Evolutionary conservation across 805 yeast species (phyloP), one percentile per base, ranked within the genome.

Genomic region (Pichia gijzeniarum): DNA sequence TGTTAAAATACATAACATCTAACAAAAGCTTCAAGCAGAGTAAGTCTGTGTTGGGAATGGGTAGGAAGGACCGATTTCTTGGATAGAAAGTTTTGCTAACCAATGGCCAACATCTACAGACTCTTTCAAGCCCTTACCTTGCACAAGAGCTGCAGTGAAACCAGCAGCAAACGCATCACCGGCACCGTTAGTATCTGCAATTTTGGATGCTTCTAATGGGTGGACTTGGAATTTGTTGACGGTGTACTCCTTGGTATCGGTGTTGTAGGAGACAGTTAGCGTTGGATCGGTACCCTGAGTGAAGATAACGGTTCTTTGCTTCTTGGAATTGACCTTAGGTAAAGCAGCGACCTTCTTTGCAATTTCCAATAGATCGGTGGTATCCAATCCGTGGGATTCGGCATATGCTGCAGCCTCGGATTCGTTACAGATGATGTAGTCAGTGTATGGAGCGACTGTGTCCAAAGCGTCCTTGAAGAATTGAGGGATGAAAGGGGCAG

Each of bases 121-220:
- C 35, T 80, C 72, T 20, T 69, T 70, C 47, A 88, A 63, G 25
- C 75, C 56, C 64, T 84, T 79, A 53, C 82, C 87, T 66, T 81
- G 70, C 46, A 88, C 95, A 54, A 90, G 70, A 48, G 90, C 93
- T 50, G 96, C 95, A 53, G 89, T 69, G 67, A 91, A 90, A 48
- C 98, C 98, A 59, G 93, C 95, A 46, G 97, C 98, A 63, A 91
- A 91, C 13, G 97, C 96, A 64, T 91, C 97, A 68, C 98, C 98
- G 39, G 98, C 98, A 72, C 99, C 99, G 72, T 91, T 93, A 61
- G 98, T 87, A 73, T 93, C 99, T 48, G 76, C 81, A 49, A 93
- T 76, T 67, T 82, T 74, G 38, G 74, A 68, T 38, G 77, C 57
- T 35, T 77, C 84, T 60, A 93, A 77, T 48, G 82, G 77, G 56